Conservation (phyloP, 2,329 filamentous ascomycete genomes). For the Penicillium sp. region DNA sequence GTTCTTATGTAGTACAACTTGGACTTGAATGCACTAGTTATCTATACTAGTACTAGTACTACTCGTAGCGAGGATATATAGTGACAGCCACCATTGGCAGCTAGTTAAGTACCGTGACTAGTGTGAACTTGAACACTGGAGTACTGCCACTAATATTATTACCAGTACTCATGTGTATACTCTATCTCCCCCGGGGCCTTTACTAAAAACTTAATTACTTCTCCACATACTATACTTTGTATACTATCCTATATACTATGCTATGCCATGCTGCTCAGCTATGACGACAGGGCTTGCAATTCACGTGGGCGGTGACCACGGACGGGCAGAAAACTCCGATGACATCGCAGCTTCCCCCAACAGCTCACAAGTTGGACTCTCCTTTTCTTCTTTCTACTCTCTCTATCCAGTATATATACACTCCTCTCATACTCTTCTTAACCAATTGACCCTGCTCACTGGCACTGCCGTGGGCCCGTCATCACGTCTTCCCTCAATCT, state of each 20-base stretch:
- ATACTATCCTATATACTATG: background rate
- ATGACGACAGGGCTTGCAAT: slow-evolving; percentile 24
- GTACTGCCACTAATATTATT: too few relatives aligned
- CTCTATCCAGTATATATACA: slow-evolving; percentile 4
- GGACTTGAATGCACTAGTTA: too few relatives aligned
- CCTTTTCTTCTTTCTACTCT: slow-evolving; percentile 11
- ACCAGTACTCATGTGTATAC: too few relatives aligned
- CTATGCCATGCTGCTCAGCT: background rate
- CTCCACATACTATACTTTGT: too few relatives aligned
- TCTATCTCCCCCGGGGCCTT: too few relatives aligned
- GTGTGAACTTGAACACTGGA: too few relatives aligned
- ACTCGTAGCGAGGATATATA: too few relatives aligned
- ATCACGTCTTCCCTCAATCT: slow-evolving; percentile 36
- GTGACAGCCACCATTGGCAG: too few relatives aligned
- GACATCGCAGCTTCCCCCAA: slow-evolving; percentile 12
- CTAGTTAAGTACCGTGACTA: too few relatives aligned
- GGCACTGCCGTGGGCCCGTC: slow-evolving; percentile 27
- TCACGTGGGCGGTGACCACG: slow-evolving; percentile 34
- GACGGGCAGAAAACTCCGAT: slow-evolving; percentile 30
- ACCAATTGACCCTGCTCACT: slow-evolving; percentile 22
- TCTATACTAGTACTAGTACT: background rate
- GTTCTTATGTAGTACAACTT: too few relatives aligned
- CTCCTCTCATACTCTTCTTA: too few relatives aligned
- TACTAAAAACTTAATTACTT: too few relatives aligned
- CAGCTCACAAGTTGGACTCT: background rate